These are phyloP conservation scores for Chrysoporthe deuterocubensis DNA, from an alignment of 2,329 filamentous ascomycete genomes.

Conservation along the genomic window DNA sequence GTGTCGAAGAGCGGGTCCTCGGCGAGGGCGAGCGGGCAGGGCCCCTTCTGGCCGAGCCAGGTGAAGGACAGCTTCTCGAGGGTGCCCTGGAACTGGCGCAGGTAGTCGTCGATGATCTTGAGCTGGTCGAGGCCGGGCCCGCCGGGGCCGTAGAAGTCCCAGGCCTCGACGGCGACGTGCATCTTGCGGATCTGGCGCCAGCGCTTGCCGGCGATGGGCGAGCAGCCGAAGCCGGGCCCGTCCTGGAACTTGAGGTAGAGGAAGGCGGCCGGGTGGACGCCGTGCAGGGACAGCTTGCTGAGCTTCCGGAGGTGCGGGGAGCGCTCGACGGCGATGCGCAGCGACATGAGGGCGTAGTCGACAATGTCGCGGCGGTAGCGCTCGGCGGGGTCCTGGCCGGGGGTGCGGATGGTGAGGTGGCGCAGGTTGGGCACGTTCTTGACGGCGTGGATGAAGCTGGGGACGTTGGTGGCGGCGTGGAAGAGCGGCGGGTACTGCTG, in stretches of 20 bases:
- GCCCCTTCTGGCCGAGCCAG: conserved; percentile 75
- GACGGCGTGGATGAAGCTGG: conserved; percentile 79
- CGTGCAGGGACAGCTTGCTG: conserved; percentile 70
- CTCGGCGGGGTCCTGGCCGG: conserved; percentile 69
- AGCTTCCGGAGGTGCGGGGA: conserved; percentile 65
- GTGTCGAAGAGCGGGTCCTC: conserved; percentile 72
- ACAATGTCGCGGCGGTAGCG: conserved; percentile 77
- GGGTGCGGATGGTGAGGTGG: conserved; percentile 77
- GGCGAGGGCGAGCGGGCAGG: conserved; percentile 72
- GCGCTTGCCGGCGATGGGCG: conserved; percentile 70
- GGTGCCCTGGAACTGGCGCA: conserved; percentile 68
- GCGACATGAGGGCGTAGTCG: conserved; percentile 86
- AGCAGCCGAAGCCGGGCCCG: conserved; percentile 72
- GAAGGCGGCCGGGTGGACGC: conserved; percentile 75
- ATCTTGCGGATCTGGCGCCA: conserved; percentile 81
- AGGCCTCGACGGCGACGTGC: conserved; percentile 72
- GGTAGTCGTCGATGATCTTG: conserved; percentile 81
- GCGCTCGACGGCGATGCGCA: conserved; percentile 82
- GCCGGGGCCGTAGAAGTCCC: conserved; percentile 64
- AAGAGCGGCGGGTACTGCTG: conserved; percentile 89
- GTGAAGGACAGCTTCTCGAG: conserved; percentile 76
- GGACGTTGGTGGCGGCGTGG: conserved; percentile 85
- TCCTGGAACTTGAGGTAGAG: conserved; percentile 71
- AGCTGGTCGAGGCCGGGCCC: conserved; percentile 67
- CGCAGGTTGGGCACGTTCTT: conserved; percentile 69